phyloP scores from a whole-genome alignment of 176 grass and related monocot genomes.

The Miscanthus lutarioriparius region DNA sequence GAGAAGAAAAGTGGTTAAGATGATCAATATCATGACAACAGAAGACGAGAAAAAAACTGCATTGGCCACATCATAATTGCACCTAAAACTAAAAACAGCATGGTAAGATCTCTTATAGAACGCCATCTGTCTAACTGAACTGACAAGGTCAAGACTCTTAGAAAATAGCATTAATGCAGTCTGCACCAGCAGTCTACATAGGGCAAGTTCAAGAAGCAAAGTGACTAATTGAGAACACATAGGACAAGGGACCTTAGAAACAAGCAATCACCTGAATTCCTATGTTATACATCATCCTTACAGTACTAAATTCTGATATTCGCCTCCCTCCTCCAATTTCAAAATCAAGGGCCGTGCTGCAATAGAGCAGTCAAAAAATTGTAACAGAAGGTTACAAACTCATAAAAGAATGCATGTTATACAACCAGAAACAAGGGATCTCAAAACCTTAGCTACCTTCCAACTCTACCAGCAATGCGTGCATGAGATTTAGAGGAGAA shows the following conservation, averaged over 20 bases:
- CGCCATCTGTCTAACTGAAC: background rate
- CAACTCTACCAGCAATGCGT: conserved; percentile 73
- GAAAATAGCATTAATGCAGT: background rate
- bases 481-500: conserved; percentile 90
- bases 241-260: background rate
- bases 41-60: background rate
- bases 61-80: background rate
- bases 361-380: conserved; percentile 38
- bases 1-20: conserved; percentile 17
- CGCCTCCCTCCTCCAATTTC: conserved; percentile 93
- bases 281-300: conserved; percentile 89
- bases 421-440: conserved; percentile 12
- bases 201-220: conserved; percentile 26
- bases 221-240: conserved; percentile 20
- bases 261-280: conserved; percentile 78
- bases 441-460: conserved; percentile 63
- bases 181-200: background rate
- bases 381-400: conserved; percentile 14
- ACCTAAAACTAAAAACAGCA: background rate
- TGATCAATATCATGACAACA: background rate
- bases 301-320: conserved; percentile 89
- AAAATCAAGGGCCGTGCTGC: conserved; percentile 79
- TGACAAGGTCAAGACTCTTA: background rate
- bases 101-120: background rate
- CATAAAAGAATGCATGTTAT: conserved; percentile 13